phyloP scores from a whole-genome alignment of 2,329 filamentous ascomycete genomes.

The Cryphonectria naterciae region DNA sequence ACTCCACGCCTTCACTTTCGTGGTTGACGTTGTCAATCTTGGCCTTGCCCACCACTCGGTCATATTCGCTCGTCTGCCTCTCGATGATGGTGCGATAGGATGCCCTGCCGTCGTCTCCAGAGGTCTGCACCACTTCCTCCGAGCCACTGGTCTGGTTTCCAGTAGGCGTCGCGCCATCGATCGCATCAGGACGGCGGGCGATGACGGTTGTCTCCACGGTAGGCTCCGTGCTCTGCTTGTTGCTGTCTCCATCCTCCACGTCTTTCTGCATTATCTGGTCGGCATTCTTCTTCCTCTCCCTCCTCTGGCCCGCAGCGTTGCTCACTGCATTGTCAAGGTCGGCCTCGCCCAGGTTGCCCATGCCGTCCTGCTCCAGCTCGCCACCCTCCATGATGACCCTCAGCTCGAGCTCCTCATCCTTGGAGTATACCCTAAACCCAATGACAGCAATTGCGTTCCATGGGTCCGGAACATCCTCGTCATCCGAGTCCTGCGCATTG shows the following conservation, averaged over 20 bases:
- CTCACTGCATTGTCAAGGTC: constrained; percentile 62
- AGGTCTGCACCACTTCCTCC: constrained; percentile 13
- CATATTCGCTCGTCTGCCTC: constrained; percentile 27
- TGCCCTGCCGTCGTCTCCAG: constrained; percentile 30
- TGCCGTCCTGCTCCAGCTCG: constrained; percentile 56
- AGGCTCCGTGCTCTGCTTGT: background rate
- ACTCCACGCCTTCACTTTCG: background rate
- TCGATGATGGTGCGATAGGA: constrained; percentile 33
- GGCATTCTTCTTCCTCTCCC: constrained; percentile 29
- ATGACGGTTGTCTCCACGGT: background rate
- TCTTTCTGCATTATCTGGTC: background rate
- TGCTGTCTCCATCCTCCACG: background rate
- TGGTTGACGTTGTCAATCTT: background rate
- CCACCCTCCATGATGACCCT: constrained; percentile 60
- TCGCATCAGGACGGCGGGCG: background rate
- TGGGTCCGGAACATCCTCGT: constrained; percentile 58
- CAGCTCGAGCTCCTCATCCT: constrained; percentile 57
- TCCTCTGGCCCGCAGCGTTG: constrained; percentile 55
- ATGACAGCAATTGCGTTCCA: constrained; percentile 69
- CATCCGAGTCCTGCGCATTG: constrained; percentile 55
- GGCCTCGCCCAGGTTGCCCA: constrained; percentile 59
- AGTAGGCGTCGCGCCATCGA: background rate
- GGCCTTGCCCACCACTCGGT: constrained; percentile 17
- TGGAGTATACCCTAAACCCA: constrained; percentile 64
- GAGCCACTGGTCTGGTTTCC: background rate